Percentiles rank a stretch among this genome's conserved stretches.
phyloP scores from a whole-genome alignment of 495 filamentous ascomycete species.

The Xylaria bambusicola region DNA sequence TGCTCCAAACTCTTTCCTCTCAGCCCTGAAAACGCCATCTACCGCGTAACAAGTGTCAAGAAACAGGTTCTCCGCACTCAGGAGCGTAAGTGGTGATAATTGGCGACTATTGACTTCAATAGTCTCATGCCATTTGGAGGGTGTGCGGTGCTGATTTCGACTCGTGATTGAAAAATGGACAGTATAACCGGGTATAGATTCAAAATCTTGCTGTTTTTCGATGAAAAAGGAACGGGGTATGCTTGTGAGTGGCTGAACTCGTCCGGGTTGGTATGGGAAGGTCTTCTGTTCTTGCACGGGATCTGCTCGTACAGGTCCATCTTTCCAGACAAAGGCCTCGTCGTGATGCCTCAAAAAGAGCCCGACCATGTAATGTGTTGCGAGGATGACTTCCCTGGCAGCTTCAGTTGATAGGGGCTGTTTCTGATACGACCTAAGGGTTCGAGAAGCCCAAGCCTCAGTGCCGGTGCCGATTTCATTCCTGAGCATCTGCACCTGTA shows the following conservation, averaged over 20 bases:
- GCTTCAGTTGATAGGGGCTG: slow-evolving; percentile 41
- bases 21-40: slow-evolving; percentile 37
- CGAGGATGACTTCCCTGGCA: slow-evolving; percentile 44
- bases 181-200: slow-evolving; percentile 46
- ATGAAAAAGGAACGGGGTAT: slow-evolving; percentile 45
- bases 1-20: slow-evolving; percentile 36
- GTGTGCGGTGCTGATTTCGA: slow-evolving; percentile 36
- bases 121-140: slow-evolving; percentile 29
- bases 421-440: slow-evolving; percentile 47
- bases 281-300: slow-evolving; percentile 31
- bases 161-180: slow-evolving; percentile 43
- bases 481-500: slow-evolving; percentile 43
- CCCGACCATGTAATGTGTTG: slow-evolving; percentile 47
- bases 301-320: slow-evolving; percentile 38
- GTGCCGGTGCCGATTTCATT: slow-evolving; percentile 40
- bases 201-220: slow-evolving; percentile 44
- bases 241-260: slow-evolving; percentile 38
- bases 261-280: slow-evolving; percentile 32
- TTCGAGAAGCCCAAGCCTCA: slow-evolving; percentile 47
- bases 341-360: slow-evolving; percentile 50
- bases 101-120: slow-evolving; percentile 43
- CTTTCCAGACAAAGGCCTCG: slow-evolving; percentile 44
- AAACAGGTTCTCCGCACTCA: slow-evolving; percentile 42
- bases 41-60: slow-evolving; percentile 39
- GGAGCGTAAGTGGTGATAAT: slow-evolving; percentile 41